Base-by-base conservation (phyloP, 345 rosid genomes). In the Crucihimalaya himalaica region DNA sequence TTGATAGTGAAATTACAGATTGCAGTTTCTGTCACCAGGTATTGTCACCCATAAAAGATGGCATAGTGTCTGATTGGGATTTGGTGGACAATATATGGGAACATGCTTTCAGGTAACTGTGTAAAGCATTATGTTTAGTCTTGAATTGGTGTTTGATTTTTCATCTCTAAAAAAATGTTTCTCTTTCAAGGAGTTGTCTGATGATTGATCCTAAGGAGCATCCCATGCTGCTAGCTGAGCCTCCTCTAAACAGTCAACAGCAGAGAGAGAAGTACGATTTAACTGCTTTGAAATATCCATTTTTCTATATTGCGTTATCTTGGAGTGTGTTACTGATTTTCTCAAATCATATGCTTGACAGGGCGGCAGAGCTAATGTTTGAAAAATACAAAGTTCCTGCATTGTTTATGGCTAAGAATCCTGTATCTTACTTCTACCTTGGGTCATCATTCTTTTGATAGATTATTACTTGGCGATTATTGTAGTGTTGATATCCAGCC, bases 171-270 rank as follows among this genome's bases (percentile, higher is more conserved):
- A n/a, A 2, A 5, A 23, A 31, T 10, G 28, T 9, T 71, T 46
- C 40, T 51, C 21, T 46, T 54, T 75, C 59, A 52, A 93, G 98
- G 88, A 88, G 88, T 60, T 95, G 98, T 73, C 85, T 95, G 42
- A 79, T 92, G 76, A 67, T 95, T 85, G 99, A 95, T 89, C 96
- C 99, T n/a, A 92, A 82, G 80, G 99, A 95, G 85, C 99, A 92
- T 67, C 99, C 98, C 15, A 92, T 95, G 99, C 87, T 95, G 59
- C 90, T 95, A 74, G 97, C 99, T 7, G 98, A 92, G 77, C 98
- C 98, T 77, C 91, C 97, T 68, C 83, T 84, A 28, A 95, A 90
- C 85, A 78, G 80, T 27, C 99, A 87, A 72, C 97, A 89, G 50
- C 96, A 92, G 83, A 86, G 99, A 83, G 97, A 95, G 84, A 91